Conservation (phyloP, 129 eudicot species). For the Flaveria trinervia region DNA sequence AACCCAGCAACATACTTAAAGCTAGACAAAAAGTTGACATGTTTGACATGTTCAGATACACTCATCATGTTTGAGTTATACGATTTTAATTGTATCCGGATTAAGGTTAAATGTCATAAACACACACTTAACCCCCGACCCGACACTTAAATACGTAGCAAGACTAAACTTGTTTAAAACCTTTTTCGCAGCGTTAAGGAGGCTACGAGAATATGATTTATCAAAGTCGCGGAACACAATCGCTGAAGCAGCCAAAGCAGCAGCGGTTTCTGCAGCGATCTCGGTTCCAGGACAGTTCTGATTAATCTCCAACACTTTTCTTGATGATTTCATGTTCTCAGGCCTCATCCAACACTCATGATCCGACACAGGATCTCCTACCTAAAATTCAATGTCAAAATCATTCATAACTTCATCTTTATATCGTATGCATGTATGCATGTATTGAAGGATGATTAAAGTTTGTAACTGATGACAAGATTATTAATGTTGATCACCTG, state of each 20-base stretch:
- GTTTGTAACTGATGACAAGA: neutral
- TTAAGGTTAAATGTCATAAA: no score
- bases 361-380: conserved; percentile 73
- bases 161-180: conserved; percentile 16
- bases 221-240: conserved; percentile 52
- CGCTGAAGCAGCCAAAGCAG: conserved; percentile 85
- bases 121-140: no score
- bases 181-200: conserved; percentile 56
- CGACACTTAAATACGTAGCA: no score
- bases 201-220: conserved; percentile 49
- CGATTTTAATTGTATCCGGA: no score
- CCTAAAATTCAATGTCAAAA: conserved; percentile 31
- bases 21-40: no score
- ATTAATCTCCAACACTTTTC: conserved; percentile 65
- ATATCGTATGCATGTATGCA: no score
- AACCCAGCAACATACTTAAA: no score
- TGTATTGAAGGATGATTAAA: neutral
- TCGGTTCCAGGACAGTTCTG: conserved; percentile 63
- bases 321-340: conserved; percentile 73
- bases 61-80: no score
- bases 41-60: no score
- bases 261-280: conserved; percentile 84
- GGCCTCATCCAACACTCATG: conserved; percentile 84
- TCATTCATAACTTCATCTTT: no score
- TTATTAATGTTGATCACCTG: conserved; percentile 45